Evolutionary conservation across 2,329 filamentous ascomycete genomes (phyloP), one percentile per base, ranked within the genome.

Genomic region (Apiospora marii): DNA sequence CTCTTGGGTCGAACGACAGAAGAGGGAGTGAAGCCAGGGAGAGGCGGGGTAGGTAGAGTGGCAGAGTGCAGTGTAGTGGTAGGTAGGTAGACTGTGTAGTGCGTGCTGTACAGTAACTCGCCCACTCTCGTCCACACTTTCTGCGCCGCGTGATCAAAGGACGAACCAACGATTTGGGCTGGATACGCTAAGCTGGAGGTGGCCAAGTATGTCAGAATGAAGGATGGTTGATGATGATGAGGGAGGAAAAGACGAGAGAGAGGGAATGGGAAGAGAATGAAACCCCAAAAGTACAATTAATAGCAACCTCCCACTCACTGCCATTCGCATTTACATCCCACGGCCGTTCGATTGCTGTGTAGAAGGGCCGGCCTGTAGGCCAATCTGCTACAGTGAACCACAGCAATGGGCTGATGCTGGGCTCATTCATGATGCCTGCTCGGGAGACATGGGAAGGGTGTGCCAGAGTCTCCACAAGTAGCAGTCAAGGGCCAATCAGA

Each of bases 181-280:
- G 53, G 53, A 37, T 14, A 58, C 51, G 27, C 51, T 58, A 58
- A 34, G 53, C 37, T 37, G 53, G 53, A 58, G 27, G 53, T 58
- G 53, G 53, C 53, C 53, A 61, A 37, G 53, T 61, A 61, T 61
- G 53, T 37, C 53, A 61, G 53, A 61, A 61, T 61, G 53, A 37
- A 61, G 53, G 8, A 37, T 34, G 51, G 27, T 34, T 27, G 53
- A n/a, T 61, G 53, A n/a, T 61, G 53, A n/a, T 61, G 53, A 61
- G 6, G 22, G 53, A 37, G 34, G 30, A 30, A 22, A 49, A 10
- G 46, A 22, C 3, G 13, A 22, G 53, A 22, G 53, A 61, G 22
- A 14, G n/a, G 7, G 48, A 27, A 27, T 14, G 12, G n/a, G 12
- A 27, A 27, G 6, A 30, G 7, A n/a, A 49, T 61, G 16, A 16